Evolutionary conservation across 2,329 filamentous ascomycete species (phyloP), one percentile per base, ranked within the genome.

Genomic region (Xylariaceae sp.): DNA sequence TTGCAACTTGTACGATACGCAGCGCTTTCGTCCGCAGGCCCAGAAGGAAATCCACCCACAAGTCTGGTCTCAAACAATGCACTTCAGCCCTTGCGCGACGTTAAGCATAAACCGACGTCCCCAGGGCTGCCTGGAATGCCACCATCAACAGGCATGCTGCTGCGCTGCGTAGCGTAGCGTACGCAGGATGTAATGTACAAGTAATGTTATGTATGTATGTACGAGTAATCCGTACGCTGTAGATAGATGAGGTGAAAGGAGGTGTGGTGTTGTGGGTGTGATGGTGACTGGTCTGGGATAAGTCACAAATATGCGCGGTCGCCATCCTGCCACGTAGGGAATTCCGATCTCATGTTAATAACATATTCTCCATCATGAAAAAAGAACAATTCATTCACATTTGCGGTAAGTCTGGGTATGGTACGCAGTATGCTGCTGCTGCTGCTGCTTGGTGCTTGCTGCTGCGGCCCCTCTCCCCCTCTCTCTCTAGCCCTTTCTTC

Each of bases 1-100:
- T 42, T 13, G 9, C 37, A 10, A 13, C 11, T 10, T 42, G 37
- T 42, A 42, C 37, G 23, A 7, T 42, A 42, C 37, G 23, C 23
- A 30, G 23, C 23, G 23, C 23, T 30, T 30, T 30, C 11, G 37
- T 42, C 8, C 37, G 9, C 11, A 10, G 6, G 37, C 37, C 37
- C 8, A 42, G 37, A 7, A 42, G 37, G 8, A 34, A 53, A 53
- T 6, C 42, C 42, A 53, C 44, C 59, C 54, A 52, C 13, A n/a
- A 23, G 49, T 44, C 45, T 56, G 30, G 55, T 56, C 58, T 51
- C 48, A 11, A 42, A 42, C 34, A 34, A 51, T 59, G 62, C 62
- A 59, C 54, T 52, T 56, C 56, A 55, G 57, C 57, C 58, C 45
- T 59, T 53, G 48, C 59, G 48, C 55, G 45, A 53, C 52, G 56